These are phyloP conservation scores for Xylaria arbuscula DNA, from an alignment of 2,329 filamentous ascomycete species.

Conservation along the genomic window DNA sequence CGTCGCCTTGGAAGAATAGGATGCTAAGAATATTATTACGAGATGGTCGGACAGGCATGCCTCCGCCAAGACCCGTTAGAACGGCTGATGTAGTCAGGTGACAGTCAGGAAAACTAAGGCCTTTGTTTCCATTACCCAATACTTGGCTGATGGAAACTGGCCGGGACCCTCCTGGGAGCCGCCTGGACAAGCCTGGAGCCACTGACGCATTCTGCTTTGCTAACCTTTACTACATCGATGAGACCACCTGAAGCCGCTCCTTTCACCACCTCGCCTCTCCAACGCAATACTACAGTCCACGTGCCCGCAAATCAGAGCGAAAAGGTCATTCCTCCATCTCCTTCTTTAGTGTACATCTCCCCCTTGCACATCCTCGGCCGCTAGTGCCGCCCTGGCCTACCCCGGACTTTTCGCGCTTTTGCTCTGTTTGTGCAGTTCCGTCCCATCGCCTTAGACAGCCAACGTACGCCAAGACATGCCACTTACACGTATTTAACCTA, in stretches of 20 bases:
- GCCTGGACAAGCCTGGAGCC: constrained; percentile 25
- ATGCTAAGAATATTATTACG: not conserved
- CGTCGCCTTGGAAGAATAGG: not conserved
- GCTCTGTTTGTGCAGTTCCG: not conserved
- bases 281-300: constrained; percentile 26
- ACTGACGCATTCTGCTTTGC: constrained; percentile 32
- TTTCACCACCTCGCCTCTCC: constrained; percentile 16
- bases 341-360: not conserved
- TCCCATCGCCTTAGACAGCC: not conserved
- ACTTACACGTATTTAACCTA: not conserved
- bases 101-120: constrained; percentile 54
- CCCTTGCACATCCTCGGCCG: constrained; percentile 3
- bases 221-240: constrained; percentile 40
- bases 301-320: constrained; percentile 26
- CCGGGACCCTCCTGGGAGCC: constrained; percentile 34
- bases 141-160: constrained; percentile 47
- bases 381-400: constrained; percentile 25
- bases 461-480: not conserved
- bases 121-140: constrained; percentile 64
- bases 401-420: constrained; percentile 31
- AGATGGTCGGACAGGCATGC: constrained; percentile 6
- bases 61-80: constrained; percentile 32
- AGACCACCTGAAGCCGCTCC: constrained; percentile 16
- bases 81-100: constrained; percentile 50
- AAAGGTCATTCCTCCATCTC: not conserved